Evolutionary conservation across 2,329 filamentous ascomycete genomes (phyloP).

Genomic region (Aureobasidium vineae): DNA sequence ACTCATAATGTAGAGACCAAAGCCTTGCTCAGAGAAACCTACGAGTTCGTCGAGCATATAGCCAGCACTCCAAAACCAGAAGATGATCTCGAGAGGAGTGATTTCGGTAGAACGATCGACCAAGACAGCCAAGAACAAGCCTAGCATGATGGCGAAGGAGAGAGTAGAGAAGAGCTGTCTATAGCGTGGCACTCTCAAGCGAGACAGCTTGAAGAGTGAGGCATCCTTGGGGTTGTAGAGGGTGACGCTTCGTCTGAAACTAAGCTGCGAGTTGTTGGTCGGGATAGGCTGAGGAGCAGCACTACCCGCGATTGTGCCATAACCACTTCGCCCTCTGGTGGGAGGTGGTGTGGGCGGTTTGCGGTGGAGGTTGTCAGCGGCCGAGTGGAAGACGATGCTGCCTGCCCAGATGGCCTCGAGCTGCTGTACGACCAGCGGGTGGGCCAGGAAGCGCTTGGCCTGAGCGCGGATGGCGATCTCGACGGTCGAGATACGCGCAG

Average conservation of each 20-base stretch:
- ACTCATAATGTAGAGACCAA: conserved; percentile 94
- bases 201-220: conserved; percentile 86
- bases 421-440: conserved; percentile 88
- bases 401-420: conserved; percentile 98
- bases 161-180: conserved; percentile 85
- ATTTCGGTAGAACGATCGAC: conserved; percentile 73
- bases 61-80: conserved; percentile 97
- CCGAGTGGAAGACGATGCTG: conserved; percentile 89
- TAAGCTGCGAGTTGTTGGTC: not conserved
- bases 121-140: conserved; percentile 80
- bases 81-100: conserved; percentile 78
- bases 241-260: conserved; percentile 66
- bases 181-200: conserved; percentile 86
- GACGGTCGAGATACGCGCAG: conserved; percentile 80
- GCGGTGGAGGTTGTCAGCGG: conserved; percentile 80
- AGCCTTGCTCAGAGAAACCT: conserved; percentile 94
- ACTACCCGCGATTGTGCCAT: conserved; percentile 18
- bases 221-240: conserved; percentile 89
- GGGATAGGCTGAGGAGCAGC: not conserved
- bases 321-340: conserved; percentile 10
- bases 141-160: conserved; percentile 80
- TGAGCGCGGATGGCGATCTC: conserved; percentile 92
- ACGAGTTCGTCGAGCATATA: conserved; percentile 97
- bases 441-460: conserved; percentile 87
- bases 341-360: conserved; percentile 44